These are phyloP conservation scores for Solanum chmielewskii DNA, from an alignment of 257 asterid genomes.

Conservation along the genomic window DNA sequence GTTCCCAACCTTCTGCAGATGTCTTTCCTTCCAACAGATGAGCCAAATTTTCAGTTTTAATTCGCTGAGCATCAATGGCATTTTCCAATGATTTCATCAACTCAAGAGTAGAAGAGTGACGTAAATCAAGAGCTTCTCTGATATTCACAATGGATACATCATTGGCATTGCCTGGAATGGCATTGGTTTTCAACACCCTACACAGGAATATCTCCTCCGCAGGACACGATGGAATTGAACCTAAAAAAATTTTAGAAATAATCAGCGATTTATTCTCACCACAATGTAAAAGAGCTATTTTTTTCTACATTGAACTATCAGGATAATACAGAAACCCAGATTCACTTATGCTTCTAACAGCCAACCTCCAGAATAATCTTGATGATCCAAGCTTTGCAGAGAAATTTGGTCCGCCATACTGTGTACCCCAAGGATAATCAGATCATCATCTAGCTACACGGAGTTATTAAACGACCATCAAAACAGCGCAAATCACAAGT, in stretches of 20 bases:
- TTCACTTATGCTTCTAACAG: background rate
- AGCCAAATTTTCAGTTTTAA: slow-evolving; percentile 48
- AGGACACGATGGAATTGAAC: slow-evolving; percentile 71
- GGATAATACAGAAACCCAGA: background rate
- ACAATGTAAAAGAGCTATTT: background rate
- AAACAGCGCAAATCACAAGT: slow-evolving; percentile 1
- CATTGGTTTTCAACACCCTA: slow-evolving; percentile 49
- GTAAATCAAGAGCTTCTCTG: slow-evolving; percentile 52
- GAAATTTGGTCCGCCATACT: slow-evolving; percentile 51
- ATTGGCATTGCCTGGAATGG: slow-evolving; percentile 21
- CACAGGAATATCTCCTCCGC: slow-evolving; percentile 79
- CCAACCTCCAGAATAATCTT: slow-evolving; percentile 66
- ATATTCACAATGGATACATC: slow-evolving; percentile 35
- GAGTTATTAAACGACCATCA: slow-evolving; percentile 7
- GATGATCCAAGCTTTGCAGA: slow-evolving; percentile 41
- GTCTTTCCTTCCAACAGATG: slow-evolving; percentile 39
- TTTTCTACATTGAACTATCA: background rate
- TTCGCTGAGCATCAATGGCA: slow-evolving; percentile 54
- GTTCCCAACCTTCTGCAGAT: slow-evolving; percentile 61
- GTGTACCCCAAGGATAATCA: slow-evolving; percentile 65
- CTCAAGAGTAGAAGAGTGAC: slow-evolving; percentile 57
- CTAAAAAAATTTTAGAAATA: slow-evolving; percentile 15
- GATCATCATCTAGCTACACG: slow-evolving; percentile 64
- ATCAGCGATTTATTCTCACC: background rate
- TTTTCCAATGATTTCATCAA: slow-evolving; percentile 65